phyloP scores from a whole-genome alignment of 2,329 filamentous ascomycete species.

The Trichoderma asperellum region DNA sequence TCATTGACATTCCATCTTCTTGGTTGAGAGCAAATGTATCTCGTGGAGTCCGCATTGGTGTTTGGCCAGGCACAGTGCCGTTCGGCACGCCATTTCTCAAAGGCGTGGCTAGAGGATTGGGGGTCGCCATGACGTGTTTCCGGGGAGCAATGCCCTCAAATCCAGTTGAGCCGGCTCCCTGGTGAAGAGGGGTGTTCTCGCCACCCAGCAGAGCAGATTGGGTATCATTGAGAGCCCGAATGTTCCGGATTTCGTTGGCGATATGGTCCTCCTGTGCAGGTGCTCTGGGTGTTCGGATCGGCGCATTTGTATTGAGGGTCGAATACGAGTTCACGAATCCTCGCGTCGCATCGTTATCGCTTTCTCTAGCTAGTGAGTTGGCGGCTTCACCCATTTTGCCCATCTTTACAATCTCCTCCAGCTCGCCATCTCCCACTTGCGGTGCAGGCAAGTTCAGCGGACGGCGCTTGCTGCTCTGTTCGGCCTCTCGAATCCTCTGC shows the following conservation, averaged over 20 bases:
- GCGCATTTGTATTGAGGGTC: slow-evolving; percentile 76
- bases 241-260: slow-evolving; percentile 94
- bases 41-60: slow-evolving; percentile 83
- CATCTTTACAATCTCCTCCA: slow-evolving; percentile 99
- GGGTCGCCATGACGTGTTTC: slow-evolving; percentile 81
- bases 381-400: slow-evolving; percentile 90
- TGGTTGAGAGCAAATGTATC: slow-evolving; percentile 85
- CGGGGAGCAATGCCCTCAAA: slow-evolving; percentile 84
- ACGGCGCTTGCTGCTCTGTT: slow-evolving; percentile 92
- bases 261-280: slow-evolving; percentile 93
- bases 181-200: slow-evolving; percentile 87
- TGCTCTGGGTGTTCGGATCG: slow-evolving; percentile 89
- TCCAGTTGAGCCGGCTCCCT: slow-evolving; percentile 80
- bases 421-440: slow-evolving; percentile 88
- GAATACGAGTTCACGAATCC: slow-evolving; percentile 88
- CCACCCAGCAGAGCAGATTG: slow-evolving; percentile 92
- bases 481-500: slow-evolving; percentile 93
- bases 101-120: slow-evolving; percentile 93
- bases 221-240: slow-evolving; percentile 87
- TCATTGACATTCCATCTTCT: slow-evolving; percentile 67
- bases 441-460: slow-evolving; percentile 82
- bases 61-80: slow-evolving; percentile 73
- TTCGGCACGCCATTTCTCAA: slow-evolving; percentile 63
- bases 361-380: slow-evolving; percentile 71
- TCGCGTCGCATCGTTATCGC: slow-evolving; percentile 82